Base-by-base conservation (phyloP, 805 yeast genomes). In the Henningerozyma blattae region DNA sequence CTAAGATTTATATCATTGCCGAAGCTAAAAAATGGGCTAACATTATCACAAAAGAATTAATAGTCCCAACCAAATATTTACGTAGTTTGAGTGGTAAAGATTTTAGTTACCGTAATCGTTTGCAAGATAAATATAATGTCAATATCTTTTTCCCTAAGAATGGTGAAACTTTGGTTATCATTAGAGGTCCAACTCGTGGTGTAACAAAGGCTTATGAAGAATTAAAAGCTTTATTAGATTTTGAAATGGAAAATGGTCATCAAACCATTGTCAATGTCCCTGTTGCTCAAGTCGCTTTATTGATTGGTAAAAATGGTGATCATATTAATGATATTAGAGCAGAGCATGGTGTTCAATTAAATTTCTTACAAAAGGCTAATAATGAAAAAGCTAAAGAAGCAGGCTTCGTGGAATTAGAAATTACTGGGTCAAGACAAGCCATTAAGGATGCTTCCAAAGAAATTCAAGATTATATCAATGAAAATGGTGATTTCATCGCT, bases 241-340 rank as follows among this genome's bases (percentile, higher is more conserved):
- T 79, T 56, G 97, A 87, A 58, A 77, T 71, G 49, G 94, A 83
- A 46, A 84, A 86, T 52, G 89, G 94, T 14, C 72, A 73, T 60
- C 68, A 70, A 37, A 66, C 73, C 43, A 60, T 63, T n/a, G 54
- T 89, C 27, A 53, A 61, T 31, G 77, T 91, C 33, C 93, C 95
- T 26, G 54, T 67, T 28, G 72, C 68, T 40, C 77, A 85, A n/a
- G 70, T 89, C 39, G 70, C 95, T 15, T 70, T 85, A 52, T 76
- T 91, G 38, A 86, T 91, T 54, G 98, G 98, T 48, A 85, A 81
- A 50, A 67, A 68, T 39, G 96, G 97, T 53, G 89, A 83, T 40
- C 71, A 69, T 33, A 79, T 91, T 49, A 81, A 77, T 41, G 83
- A 80, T 50, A 77, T 93, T 37, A 72, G 83, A 40, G 86, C 78